These are phyloP conservation scores for Saussurea involucrata DNA, from an alignment of 129 eudicot species.

Conservation along the genomic window DNA sequence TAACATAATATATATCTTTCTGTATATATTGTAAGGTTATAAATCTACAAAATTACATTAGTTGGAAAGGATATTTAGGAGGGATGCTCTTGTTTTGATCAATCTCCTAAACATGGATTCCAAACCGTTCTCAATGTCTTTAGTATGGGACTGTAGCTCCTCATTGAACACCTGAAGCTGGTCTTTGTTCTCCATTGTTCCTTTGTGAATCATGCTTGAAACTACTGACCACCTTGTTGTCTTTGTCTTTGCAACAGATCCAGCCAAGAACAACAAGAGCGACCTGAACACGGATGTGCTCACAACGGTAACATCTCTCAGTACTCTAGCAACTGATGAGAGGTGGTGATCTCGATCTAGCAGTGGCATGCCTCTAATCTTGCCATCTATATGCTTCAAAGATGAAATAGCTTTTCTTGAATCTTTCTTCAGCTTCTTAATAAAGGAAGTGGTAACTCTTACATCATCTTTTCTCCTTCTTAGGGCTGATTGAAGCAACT, in stretches of 20 bases:
- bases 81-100: conserved; percentile 31
- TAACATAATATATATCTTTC: no score
- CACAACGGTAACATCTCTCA: conserved; percentile 38
- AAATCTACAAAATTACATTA: neutral
- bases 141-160: conserved; percentile 23
- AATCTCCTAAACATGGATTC: conserved; percentile 30
- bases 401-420: conserved; percentile 32
- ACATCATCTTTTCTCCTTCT: conserved; percentile 36
- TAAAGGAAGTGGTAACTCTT: conserved; percentile 27
- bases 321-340: conserved; percentile 35
- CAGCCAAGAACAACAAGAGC: conserved; percentile 43
- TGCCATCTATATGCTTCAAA: conserved; percentile 38
- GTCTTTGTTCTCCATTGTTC: conserved; percentile 18
- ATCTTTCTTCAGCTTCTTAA: conserved; percentile 43
- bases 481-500: conserved; percentile 35
- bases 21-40: neutral
- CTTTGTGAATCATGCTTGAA: conserved; percentile 41
- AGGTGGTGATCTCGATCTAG: conserved; percentile 35
- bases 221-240: conserved; percentile 35
- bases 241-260: conserved; percentile 40
- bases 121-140: conserved; percentile 27
- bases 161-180: conserved; percentile 35
- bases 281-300: conserved; percentile 40
- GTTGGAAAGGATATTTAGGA: conserved; percentile 24
- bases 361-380: conserved; percentile 23